Evolutionary conservation across 2,329 filamentous ascomycete genomes (phyloP).

Genomic region (Aspergillus tanneri): DNA sequence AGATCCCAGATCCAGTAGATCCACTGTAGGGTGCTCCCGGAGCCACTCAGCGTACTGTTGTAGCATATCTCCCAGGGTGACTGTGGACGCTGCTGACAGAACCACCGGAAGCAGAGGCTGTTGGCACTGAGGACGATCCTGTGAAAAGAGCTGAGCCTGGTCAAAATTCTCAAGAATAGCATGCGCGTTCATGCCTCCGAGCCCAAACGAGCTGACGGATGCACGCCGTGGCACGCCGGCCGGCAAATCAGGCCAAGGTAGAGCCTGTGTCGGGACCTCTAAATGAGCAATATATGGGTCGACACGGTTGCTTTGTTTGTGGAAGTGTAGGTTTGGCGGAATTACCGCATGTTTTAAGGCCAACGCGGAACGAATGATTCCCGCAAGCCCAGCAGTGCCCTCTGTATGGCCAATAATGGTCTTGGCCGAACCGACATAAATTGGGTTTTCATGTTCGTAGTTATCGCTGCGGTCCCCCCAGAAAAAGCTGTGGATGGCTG

Average conservation of each 20-base stretch:
- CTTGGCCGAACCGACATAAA: constrained; percentile 35
- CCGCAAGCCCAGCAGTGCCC: constrained; percentile 32
- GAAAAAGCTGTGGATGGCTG: constrained; percentile 26
- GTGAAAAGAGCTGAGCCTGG: background rate
- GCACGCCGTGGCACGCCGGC: constrained; percentile 31
- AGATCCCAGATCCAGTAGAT: background rate
- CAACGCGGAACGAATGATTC: constrained; percentile 37
- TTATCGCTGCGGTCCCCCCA: constrained; percentile 2
- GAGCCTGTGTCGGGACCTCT: constrained; percentile 21
- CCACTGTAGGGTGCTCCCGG: background rate
- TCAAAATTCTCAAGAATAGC: constrained; percentile 39
- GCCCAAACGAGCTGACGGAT: constrained; percentile 50
- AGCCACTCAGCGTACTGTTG: no score
- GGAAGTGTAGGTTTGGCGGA: constrained; percentile 30
- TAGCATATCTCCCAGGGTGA: no score
- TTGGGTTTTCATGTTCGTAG: constrained; percentile 2
- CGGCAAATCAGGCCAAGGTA: constrained; percentile 24
- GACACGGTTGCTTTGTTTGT: constrained; percentile 26
- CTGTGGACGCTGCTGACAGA: no score
- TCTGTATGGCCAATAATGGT: constrained; percentile 38
- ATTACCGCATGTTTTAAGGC: constrained; percentile 41
- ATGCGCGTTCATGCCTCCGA: constrained; percentile 40
- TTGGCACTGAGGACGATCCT: constrained; percentile 3
- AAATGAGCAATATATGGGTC: constrained; percentile 27
- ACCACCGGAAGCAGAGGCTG: no score